These are phyloP conservation scores for Takashimella koratensis DNA, from an alignment of 1,284 basidiomycete genomes.

Conservation along the genomic window DNA sequence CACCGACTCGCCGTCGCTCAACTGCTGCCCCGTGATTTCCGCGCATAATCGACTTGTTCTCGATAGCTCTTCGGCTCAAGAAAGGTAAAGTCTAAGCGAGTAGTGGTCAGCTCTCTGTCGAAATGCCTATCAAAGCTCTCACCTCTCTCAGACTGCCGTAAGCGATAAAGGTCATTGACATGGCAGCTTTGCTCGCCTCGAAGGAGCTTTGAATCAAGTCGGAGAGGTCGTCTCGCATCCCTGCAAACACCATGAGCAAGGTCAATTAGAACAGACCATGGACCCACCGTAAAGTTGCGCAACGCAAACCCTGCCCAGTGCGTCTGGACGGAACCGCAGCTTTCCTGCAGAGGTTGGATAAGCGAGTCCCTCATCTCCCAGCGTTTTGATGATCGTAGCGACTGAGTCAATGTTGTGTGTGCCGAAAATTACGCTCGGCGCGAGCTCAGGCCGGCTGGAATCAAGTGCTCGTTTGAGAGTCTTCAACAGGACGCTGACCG, in stretches of 20 bases:
- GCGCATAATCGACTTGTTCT: slow-evolving; percentile 67
- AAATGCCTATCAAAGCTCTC: no score
- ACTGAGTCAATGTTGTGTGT: slow-evolving; percentile 10
- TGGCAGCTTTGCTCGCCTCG: slow-evolving; percentile 56
- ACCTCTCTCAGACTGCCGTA: slow-evolving; percentile 74
- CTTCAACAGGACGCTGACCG: slow-evolving; percentile 2
- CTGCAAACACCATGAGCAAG: neutral
- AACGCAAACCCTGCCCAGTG: slow-evolving; percentile 61
- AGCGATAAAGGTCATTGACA: slow-evolving; percentile 80
- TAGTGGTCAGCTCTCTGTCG: no score
- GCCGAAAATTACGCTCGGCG: slow-evolving; percentile 7
- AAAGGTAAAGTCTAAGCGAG: slow-evolving; percentile 59
- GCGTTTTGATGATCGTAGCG: neutral
- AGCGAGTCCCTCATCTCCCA: neutral
- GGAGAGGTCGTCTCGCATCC: slow-evolving; percentile 76
- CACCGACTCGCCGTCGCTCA: slow-evolving; percentile 58
- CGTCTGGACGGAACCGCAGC: neutral
- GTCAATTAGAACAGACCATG: neutral
- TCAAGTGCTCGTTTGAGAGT: slow-evolving; percentile 4
- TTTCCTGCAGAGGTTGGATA: neutral
- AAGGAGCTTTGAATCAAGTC: slow-evolving; percentile 62
- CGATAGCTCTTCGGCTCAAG: slow-evolving; percentile 66
- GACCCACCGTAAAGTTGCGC: slow-evolving; percentile 72
- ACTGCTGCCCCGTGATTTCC: slow-evolving; percentile 57
- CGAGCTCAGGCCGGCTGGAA: neutral